Conservation (phyloP, 495 filamentous ascomycete species). For the Letharia lupina region DNA sequence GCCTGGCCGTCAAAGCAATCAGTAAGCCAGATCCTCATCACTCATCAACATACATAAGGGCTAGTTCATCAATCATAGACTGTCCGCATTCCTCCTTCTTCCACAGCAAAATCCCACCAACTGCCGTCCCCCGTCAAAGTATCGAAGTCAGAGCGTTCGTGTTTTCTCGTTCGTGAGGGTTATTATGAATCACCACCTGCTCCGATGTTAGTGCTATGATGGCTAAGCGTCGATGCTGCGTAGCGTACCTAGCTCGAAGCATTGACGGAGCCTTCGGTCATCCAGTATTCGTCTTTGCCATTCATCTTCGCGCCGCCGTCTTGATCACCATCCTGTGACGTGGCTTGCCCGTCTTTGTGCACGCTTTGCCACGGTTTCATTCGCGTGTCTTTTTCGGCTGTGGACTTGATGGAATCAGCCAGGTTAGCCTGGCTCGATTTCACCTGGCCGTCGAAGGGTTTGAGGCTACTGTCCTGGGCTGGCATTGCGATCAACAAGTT, state of each 20-base stretch:
- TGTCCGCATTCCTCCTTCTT: constrained; percentile 15
- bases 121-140: constrained; percentile 12
- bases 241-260: neutral
- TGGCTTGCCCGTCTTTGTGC: constrained; percentile 1
- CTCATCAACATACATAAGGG: neutral
- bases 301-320: neutral
- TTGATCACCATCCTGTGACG: neutral
- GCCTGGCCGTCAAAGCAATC: neutral
- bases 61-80: neutral
- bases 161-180: neutral
- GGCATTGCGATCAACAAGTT: neutral
- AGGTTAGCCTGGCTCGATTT: neutral
- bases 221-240: neutral
- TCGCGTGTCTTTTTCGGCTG: neutral
- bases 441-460: neutral
- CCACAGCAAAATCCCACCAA: constrained; percentile 5
- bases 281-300: constrained; percentile 1
- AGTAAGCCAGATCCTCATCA: neutral
- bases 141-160: constrained; percentile 18
- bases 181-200: neutral
- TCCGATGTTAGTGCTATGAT: neutral
- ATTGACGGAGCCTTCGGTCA: constrained; percentile 1
- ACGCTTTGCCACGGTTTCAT: neutral
- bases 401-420: neutral
- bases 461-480: neutral